Conservation (phyloP, 176 grass and related monocot species). For the Coix lacrymajobi region DNA sequence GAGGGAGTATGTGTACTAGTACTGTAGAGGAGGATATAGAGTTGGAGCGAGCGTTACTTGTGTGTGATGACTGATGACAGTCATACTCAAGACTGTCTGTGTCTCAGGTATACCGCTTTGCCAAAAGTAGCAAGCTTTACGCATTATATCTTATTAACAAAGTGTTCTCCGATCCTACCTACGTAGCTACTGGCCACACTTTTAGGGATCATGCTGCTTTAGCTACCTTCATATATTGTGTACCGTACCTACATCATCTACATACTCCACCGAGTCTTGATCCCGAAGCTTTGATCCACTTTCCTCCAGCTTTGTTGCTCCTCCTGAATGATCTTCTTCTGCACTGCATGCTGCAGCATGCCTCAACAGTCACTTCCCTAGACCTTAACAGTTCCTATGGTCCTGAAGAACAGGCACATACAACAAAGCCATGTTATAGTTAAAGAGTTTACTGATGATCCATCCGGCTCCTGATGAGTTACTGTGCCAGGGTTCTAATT, state of each 20-base stretch:
- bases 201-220: neutral
- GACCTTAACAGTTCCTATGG: neutral
- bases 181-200: neutral
- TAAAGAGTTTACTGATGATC: neutral
- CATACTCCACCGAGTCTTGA: neutral
- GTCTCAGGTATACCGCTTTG: neutral
- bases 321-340: neutral
- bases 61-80: neutral
- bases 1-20: neutral
- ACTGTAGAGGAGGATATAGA: neutral
- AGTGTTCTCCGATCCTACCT: neutral
- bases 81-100: neutral
- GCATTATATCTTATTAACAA: neutral
- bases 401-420: too few relatives aligned
- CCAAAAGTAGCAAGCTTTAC: neutral
- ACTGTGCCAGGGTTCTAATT: neutral
- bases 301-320: neutral
- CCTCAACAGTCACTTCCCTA: neutral
- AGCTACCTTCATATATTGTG: neutral
- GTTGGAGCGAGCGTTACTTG: neutral
- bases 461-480: neutral
- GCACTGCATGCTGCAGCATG: neutral
- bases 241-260: neutral
- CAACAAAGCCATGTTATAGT: neutral
- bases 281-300: neutral